phyloP scores from a whole-genome alignment of 2,329 filamentous ascomycete genomes.

The Neoarthrinium moseri region DNA sequence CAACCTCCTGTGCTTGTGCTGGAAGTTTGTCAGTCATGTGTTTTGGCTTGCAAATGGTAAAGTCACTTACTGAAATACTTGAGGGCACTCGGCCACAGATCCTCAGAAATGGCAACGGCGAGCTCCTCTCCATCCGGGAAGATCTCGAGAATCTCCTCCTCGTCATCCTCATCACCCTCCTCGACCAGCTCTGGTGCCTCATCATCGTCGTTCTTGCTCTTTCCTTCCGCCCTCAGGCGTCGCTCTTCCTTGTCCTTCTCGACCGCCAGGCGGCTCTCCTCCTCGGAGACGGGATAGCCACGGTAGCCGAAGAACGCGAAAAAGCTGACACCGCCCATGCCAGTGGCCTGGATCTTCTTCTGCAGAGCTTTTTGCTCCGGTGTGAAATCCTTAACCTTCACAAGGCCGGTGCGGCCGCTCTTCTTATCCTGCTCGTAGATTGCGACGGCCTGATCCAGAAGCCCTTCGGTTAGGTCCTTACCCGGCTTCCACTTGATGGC shows the following conservation, averaged over 20 bases:
- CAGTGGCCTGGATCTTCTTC: slow-evolving; percentile 57
- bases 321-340: slow-evolving; percentile 71
- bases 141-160: slow-evolving; percentile 73
- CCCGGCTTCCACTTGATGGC: slow-evolving; percentile 83
- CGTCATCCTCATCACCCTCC: slow-evolving; percentile 59
- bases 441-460: slow-evolving; percentile 71
- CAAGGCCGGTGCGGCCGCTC: slow-evolving; percentile 25
- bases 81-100: slow-evolving; percentile 84
- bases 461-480: slow-evolving; percentile 79
- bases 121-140: slow-evolving; percentile 86
- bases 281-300: slow-evolving; percentile 66
- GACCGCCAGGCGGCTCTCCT: slow-evolving; percentile 64
- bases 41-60: not conserved
- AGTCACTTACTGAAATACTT: slow-evolving; percentile 80
- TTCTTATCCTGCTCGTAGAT: slow-evolving; percentile 63
- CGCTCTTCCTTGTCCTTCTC: slow-evolving; percentile 61
- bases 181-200: slow-evolving; percentile 49
- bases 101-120: slow-evolving; percentile 77
- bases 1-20: slow-evolving; percentile 52
- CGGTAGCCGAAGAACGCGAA: slow-evolving; percentile 87
- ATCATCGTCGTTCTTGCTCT: slow-evolving; percentile 52
- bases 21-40: slow-evolving; percentile 3
- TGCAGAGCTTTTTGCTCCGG: slow-evolving; percentile 49
- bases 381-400: slow-evolving; percentile 35
- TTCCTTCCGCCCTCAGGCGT: slow-evolving; percentile 45